Conservation (phyloP, 257 asterid species). For the Lithospermum erythrorhizon region DNA sequence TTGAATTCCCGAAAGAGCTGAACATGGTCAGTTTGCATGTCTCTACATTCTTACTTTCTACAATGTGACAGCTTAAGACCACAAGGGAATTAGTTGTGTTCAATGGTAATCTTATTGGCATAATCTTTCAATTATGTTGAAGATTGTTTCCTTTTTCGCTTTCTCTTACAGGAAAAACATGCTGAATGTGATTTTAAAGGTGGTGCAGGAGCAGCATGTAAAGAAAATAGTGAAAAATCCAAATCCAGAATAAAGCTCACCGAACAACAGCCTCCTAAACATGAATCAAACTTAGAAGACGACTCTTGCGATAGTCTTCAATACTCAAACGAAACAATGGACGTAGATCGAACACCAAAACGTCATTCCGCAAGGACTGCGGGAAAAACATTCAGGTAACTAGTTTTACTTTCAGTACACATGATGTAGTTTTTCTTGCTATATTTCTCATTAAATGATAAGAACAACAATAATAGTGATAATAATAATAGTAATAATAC, state of each 20-base stretch:
- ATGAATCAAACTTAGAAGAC: constrained; percentile 23
- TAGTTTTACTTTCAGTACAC: constrained; percentile 3
- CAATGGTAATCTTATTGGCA: background rate
- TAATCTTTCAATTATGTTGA: background rate
- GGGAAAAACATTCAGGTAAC: constrained; percentile 59
- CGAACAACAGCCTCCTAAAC: constrained; percentile 38
- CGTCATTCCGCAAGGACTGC: constrained; percentile 68
- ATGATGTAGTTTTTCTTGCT: background rate
- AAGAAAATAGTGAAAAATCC: constrained; percentile 20
- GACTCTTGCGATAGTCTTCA: constrained; percentile 36
- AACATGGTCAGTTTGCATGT: constrained; percentile 34
- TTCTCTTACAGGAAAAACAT: constrained; percentile 31
- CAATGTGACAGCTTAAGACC: background rate
- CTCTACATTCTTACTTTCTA: constrained; percentile 8
- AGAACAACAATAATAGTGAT: no score
- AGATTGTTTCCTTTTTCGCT: background rate
- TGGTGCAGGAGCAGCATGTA: constrained; percentile 52
- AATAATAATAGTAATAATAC: no score
- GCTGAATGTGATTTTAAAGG: constrained; percentile 62
- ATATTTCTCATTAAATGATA: no score
- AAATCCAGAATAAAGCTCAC: constrained; percentile 21
- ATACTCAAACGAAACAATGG: constrained; percentile 26
- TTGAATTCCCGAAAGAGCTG: constrained; percentile 64
- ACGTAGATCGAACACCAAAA: constrained; percentile 38
- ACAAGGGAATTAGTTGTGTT: background rate